These are phyloP conservation scores for Boletus austroedulis DNA, from an alignment of 1,284 basidiomycete genomes.

Conservation along the genomic window DNA sequence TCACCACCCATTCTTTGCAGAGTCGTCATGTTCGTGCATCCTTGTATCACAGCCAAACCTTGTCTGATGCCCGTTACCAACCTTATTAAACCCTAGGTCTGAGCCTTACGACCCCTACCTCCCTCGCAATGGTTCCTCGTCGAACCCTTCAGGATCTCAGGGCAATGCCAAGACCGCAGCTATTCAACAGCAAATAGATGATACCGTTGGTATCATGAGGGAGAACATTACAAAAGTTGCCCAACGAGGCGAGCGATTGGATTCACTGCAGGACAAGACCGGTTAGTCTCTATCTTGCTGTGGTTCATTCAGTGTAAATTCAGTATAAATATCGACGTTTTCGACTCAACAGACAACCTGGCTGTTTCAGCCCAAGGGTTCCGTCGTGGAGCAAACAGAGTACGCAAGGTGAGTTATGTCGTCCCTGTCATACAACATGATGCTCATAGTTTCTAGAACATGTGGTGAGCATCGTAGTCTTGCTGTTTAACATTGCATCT, in stretches of 20 bases:
- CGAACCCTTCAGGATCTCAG: constrained; percentile 49
- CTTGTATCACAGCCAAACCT: background rate
- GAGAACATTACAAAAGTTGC: constrained; percentile 97
- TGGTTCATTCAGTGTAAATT: no score
- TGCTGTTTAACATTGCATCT: constrained; percentile 2
- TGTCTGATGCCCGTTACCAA: constrained; percentile 6
- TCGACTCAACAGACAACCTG: constrained; percentile 83
- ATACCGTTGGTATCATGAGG: constrained; percentile 95
- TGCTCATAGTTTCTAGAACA: constrained; percentile 51
- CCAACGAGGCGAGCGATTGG: constrained; percentile 91
- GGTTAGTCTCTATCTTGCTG: constrained; percentile 53
- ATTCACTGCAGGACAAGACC: constrained; percentile 96
- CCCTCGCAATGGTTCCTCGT: constrained; percentile 71
- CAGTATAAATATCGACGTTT: constrained; percentile 3
- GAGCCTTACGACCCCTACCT: constrained; percentile 97
- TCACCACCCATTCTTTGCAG: constrained; percentile 8
- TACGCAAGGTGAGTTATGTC: constrained; percentile 81
- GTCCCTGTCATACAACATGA: constrained; percentile 22
- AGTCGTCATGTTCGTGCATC: constrained; percentile 29
- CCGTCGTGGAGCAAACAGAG: constrained; percentile 93
- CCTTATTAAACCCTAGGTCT: constrained; percentile 53
- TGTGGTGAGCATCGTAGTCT: constrained; percentile 62
- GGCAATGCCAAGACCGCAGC: constrained; percentile 83
- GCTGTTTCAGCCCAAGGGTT: constrained; percentile 99
- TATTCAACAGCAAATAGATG: constrained; percentile 92